Conservation (phyloP, 768 basidiomycete species). For the Termitomyces sp. region DNA sequence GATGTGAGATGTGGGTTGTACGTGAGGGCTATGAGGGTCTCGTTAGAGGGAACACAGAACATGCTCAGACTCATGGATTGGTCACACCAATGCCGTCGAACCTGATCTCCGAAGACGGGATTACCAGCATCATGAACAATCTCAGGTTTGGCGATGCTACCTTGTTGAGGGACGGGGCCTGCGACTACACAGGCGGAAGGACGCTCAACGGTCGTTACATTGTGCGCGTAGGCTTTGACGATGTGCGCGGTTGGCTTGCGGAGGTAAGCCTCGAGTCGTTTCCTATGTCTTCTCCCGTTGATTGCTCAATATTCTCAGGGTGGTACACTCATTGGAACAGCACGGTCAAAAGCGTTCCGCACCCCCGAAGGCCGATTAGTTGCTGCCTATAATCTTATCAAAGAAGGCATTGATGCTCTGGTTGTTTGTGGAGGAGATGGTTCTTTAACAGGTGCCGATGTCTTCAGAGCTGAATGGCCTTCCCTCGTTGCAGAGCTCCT, state of each 20-base stretch:
- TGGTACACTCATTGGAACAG: conserved; percentile 95
- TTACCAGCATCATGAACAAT: conserved; percentile 52
- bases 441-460: conserved; percentile 92
- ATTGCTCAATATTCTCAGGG: conserved; percentile 49
- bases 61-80: conserved; percentile 16
- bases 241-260: conserved; percentile 92
- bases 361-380: conserved; percentile 84
- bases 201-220: conserved; percentile 90
- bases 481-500: conserved; percentile 68
- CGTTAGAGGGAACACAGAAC: conserved; percentile 79
- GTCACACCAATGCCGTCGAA: conserved; percentile 9
- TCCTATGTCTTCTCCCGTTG: neutral
- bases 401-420: conserved; percentile 95
- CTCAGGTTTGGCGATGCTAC: conserved; percentile 81
- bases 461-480: conserved; percentile 94
- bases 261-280: conserved; percentile 47
- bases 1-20: conserved; percentile 94
- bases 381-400: conserved; percentile 89
- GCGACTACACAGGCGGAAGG: conserved; percentile 62
- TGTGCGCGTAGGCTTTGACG: conserved; percentile 96
- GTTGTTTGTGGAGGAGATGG: conserved; percentile 98
- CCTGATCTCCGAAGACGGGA: conserved; percentile 7
- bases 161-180: conserved; percentile 76
- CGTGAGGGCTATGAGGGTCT: conserved; percentile 99
- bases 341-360: conserved; percentile 80